phyloP scores from a whole-genome alignment of 257 asterid genomes.

The Osmanthus fragrans region DNA sequence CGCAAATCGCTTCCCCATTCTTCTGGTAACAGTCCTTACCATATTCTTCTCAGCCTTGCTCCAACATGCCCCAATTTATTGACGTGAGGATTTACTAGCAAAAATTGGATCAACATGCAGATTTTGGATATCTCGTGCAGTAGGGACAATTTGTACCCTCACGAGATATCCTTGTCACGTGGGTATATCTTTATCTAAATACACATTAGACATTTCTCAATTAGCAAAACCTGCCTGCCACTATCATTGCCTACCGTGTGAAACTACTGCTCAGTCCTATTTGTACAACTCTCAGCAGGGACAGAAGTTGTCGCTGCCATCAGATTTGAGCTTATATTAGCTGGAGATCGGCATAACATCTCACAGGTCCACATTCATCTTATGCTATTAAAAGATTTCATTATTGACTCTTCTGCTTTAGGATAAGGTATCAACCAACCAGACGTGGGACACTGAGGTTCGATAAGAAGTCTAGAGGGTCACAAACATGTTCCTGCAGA shows the following conservation, averaged over 20 bases:
- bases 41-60: not conserved
- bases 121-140: constrained; percentile 8
- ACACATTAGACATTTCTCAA: not conserved
- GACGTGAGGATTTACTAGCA: not conserved
- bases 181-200: not conserved
- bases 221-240: not conserved
- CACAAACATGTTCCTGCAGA: too few species aligned
- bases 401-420: too few species aligned
- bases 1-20: constrained; percentile 29
- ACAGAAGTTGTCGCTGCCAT: not conserved
- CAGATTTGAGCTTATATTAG: not conserved
- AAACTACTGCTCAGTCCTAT: too few species aligned
- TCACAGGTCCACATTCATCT: not conserved
- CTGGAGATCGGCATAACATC: not conserved
- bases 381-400: too few species aligned
- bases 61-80: not conserved
- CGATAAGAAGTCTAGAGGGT: too few species aligned
- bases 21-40: too few species aligned
- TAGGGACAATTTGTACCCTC: constrained; percentile 38
- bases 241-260: not conserved
- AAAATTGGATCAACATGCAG: not conserved
- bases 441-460: too few species aligned
- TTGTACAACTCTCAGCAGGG: not conserved
- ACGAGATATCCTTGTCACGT: too few species aligned
- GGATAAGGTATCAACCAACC: too few species aligned